A percentile compares a stretch with the other conserved stretches of the same genome.
Conservation (phyloP, 2,329 filamentous ascomycete species). For the Fusarium bulbicola region DNA sequence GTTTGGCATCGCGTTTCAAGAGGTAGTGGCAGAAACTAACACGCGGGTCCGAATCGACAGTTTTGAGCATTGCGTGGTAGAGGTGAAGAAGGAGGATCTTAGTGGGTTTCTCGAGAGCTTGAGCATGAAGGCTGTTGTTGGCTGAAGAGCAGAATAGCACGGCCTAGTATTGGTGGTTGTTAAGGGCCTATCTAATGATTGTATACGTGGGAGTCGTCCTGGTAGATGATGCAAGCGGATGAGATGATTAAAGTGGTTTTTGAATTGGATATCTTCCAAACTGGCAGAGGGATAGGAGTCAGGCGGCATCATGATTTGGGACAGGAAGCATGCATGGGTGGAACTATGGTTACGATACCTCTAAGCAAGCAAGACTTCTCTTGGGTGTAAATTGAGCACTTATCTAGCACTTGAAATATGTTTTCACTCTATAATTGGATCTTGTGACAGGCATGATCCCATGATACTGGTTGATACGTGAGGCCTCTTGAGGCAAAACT, state of each 20-base stretch:
- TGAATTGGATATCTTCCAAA: slow-evolving; percentile 17
- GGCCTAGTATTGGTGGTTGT: not conserved
- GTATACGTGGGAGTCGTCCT: slow-evolving; percentile 7
- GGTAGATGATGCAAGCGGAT: slow-evolving; percentile 7
- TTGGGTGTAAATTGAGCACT: not conserved
- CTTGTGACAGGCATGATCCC: not conserved
- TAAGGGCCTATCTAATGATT: slow-evolving; percentile 7
- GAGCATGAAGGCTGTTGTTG: slow-evolving; percentile 88
- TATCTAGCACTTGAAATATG: not conserved
- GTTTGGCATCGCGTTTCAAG: slow-evolving; percentile 95
- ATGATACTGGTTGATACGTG: not conserved
- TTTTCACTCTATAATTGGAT: not conserved
- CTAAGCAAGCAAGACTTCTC: slow-evolving; percentile 14
- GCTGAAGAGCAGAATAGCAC: slow-evolving; percentile 47
- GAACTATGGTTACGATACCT: slow-evolving; percentile 36
- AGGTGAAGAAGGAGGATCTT: slow-evolving; percentile 96
- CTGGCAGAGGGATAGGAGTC: slow-evolving; percentile 24
- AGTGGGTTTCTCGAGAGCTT: slow-evolving; percentile 89
- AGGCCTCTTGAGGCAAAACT: not conserved
- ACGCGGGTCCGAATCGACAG: slow-evolving; percentile 91
- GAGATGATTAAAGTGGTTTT: slow-evolving; percentile 4
- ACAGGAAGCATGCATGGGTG: slow-evolving; percentile 27
- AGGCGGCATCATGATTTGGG: slow-evolving; percentile 30
- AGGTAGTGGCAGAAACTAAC: slow-evolving; percentile 91
- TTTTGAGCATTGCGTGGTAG: slow-evolving; percentile 97